phyloP scores from a whole-genome alignment of 192 early-diverging fungal species.

The Obelidium mucronatum region DNA sequence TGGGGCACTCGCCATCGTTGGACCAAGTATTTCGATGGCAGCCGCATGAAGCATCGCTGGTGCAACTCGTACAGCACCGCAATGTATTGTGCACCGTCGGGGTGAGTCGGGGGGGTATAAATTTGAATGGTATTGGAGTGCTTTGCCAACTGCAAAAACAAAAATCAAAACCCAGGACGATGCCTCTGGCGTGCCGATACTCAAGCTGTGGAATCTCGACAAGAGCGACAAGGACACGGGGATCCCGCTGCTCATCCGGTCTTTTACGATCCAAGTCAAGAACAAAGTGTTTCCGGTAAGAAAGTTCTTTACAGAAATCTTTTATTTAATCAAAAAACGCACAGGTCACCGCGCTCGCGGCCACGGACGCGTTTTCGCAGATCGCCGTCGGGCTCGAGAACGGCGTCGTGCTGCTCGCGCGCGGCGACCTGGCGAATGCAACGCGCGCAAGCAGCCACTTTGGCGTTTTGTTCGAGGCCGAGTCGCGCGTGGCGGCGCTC shows the following conservation, averaged over 20 bases:
- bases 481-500: constrained; percentile 73
- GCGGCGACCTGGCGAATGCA: constrained; percentile 78
- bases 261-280: constrained; percentile 71
- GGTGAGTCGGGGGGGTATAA: neutral
- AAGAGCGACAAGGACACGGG: constrained; percentile 59
- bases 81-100: constrained; percentile 9
- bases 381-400: constrained; percentile 92
- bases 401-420: constrained; percentile 84
- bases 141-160: too few species aligned
- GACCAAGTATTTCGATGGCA: neutral
- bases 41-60: neutral
- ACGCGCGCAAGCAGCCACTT: constrained; percentile 81
- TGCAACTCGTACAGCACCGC: neutral
- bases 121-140: too few species aligned
- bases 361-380: constrained; percentile 81
- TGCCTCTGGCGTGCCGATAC: constrained; percentile 58
- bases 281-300: constrained; percentile 72
- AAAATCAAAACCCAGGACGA: too few species aligned
- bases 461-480: constrained; percentile 82
- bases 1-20: neutral
- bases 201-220: constrained; percentile 87
- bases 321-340: neutral
- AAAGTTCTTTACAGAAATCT: neutral
- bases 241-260: constrained; percentile 64
- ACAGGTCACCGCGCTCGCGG: constrained; percentile 73